Evolutionary conservation across 2,329 filamentous ascomycete genomes (phyloP), one percentile per base, ranked within the genome.

Genomic region (Phoma sp.): DNA sequence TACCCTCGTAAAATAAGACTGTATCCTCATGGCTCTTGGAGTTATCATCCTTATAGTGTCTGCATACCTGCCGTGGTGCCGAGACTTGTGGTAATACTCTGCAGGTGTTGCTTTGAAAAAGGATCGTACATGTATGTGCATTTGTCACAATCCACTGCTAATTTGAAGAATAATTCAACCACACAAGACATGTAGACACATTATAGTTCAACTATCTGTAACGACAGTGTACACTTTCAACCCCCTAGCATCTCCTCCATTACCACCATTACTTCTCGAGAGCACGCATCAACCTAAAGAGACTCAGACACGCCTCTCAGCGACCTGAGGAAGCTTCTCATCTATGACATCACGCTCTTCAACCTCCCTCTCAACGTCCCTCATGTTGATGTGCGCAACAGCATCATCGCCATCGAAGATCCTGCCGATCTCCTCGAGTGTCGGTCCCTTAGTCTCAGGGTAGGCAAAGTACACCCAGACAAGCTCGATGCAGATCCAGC

Each of bases 361-460:
- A 29, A 57, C 49, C 14, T 65, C 64, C 40, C 57, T 57, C 42
- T 67, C 66, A 18, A 69, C 56, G 12, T 61, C 57, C 26, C 64
- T 57, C 47, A 70, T 54, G 39, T 64, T 55, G 23, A 68, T 51
- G 12, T 67, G 60, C 6, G 67, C 67, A 51, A 73, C 70, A 15
- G 83, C 83, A 23, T 81, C 76, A 12, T 84, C 81, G 17, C 86
- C 87, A 60, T 90, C 87, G 64, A 90, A 90, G 68, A 90, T 88
- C 61, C 83, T 82, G 46, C 86, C 83, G 59, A 89, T 83, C 69
- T 89, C 86, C 69, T 90, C 87, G 0, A 90, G 83, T 1, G 87
- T 89, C 0, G 86, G 85, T 2, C 87, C 87, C 66, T 84, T 86
- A 12, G 87, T 91, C 77, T 91, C 63, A 17, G 60, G 60, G 33